Evolutionary conservation across 805 yeast species (phyloP).

Genomic region (Blastobotrys chiropterorum): DNA sequence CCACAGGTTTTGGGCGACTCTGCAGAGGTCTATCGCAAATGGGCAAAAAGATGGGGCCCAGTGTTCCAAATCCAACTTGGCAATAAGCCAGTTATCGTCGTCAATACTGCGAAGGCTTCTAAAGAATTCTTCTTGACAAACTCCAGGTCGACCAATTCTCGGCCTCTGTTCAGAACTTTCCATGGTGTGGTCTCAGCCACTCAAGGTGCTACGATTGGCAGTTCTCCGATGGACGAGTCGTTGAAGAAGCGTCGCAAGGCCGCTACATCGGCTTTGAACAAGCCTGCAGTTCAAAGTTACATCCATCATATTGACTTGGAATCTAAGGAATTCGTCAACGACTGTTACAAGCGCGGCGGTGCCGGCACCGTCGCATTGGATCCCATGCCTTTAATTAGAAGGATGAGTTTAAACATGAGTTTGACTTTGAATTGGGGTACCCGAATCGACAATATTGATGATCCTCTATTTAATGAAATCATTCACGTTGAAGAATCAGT

Average conservation of each 20-base stretch:
- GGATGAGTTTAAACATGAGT: conserved; percentile 32
- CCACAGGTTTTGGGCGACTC: not conserved
- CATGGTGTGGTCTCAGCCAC: conserved; percentile 49
- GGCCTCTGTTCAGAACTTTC: conserved; percentile 63
- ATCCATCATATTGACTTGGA: conserved; percentile 32
- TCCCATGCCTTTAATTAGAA: conserved; percentile 4
- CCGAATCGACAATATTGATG: conserved; percentile 30
- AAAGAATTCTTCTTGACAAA: conserved; percentile 44
- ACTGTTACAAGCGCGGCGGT: conserved; percentile 13
- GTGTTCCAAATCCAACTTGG: conserved; percentile 64
- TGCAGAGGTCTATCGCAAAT: conserved; percentile 32
- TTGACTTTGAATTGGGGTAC: conserved; percentile 36
- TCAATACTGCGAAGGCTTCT: conserved; percentile 54
- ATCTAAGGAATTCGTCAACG: conserved; percentile 30
- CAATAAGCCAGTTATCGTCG: conserved; percentile 48
- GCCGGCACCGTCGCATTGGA: conserved; percentile 5
- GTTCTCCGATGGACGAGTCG: conserved; percentile 36
- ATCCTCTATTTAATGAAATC: conserved; percentile 26
- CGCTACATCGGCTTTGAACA: conserved; percentile 35
- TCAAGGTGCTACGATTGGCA: conserved; percentile 39
- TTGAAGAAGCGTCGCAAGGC: conserved; percentile 33
- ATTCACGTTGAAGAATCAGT: conserved; percentile 27
- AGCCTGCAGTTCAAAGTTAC: conserved; percentile 33
- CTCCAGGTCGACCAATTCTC: conserved; percentile 50
- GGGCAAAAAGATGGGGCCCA: conserved; percentile 37